phyloP scores from a whole-genome alignment of 768 basidiomycete genomes.

The Saitozyma sp. region DNA sequence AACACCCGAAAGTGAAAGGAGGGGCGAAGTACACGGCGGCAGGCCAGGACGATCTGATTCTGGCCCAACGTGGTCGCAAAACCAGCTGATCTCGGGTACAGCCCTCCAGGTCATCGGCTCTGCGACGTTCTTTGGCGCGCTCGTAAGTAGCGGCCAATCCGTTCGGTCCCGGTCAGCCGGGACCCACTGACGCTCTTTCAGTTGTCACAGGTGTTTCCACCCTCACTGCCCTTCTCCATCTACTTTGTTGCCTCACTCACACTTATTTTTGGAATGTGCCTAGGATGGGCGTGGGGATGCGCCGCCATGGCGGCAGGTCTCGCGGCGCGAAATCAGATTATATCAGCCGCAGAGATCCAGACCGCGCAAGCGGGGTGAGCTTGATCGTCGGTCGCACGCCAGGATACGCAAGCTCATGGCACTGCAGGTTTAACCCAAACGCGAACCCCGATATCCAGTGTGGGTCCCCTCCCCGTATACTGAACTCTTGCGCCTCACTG shows the following conservation, averaged over 20 bases:
- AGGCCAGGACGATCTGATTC: too few relatives aligned
- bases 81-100: too few relatives aligned
- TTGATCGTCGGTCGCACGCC: too few relatives aligned
- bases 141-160: conserved; percentile 39
- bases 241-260: conserved; percentile 58
- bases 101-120: conserved; percentile 37
- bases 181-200: neutral
- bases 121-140: conserved; percentile 57
- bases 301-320: conserved; percentile 61
- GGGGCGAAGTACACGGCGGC: too few relatives aligned
- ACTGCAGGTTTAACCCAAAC: conserved; percentile 9
- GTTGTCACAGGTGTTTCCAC: conserved; percentile 56
- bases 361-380: conserved; percentile 38
- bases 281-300: conserved; percentile 63
- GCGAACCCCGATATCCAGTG: conserved; percentile 46
- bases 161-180: neutral
- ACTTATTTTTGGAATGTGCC: conserved; percentile 56
- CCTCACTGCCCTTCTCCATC: conserved; percentile 58
- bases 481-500: conserved; percentile 18
- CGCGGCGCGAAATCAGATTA: conserved; percentile 46
- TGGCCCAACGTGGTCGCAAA: too few relatives aligned
- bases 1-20: too few relatives aligned
- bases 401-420: too few relatives aligned
- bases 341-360: conserved; percentile 30
- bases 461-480: too few relatives aligned